A percentile compares a stretch with the other conserved stretches of the same genome.
These are phyloP conservation scores for Phytophthora europaea DNA, from an alignment of 352 stramenopile genomes.

Conservation along the genomic window DNA sequence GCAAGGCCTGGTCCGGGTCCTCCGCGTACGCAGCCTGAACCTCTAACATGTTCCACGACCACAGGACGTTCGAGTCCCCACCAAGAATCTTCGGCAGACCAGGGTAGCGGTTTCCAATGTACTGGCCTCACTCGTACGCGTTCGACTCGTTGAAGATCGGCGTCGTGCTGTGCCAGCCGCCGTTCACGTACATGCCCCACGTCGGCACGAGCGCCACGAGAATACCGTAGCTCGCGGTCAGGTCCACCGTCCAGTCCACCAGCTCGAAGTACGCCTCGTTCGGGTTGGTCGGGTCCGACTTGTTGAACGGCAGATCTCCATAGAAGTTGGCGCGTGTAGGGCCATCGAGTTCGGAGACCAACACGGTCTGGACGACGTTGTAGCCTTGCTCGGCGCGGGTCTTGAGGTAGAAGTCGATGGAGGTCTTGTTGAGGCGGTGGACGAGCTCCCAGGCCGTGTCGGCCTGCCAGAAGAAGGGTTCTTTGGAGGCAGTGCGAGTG, in stretches of 20 bases:
- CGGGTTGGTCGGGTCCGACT: conserved; percentile 28
- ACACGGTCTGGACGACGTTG: conserved; percentile 32
- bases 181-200: conserved; percentile 26
- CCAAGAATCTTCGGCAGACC: conserved; percentile 36
- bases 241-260: conserved; percentile 27
- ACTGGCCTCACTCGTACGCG: conserved; percentile 23
- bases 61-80: conserved; percentile 23
- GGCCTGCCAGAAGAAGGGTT: conserved; percentile 37
- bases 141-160: conserved; percentile 30
- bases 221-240: conserved; percentile 33
- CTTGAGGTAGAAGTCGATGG: conserved; percentile 36
- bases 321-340: conserved; percentile 39
- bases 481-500: conserved; percentile 18
- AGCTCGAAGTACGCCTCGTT: conserved; percentile 37
- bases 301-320: conserved; percentile 33
- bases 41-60: conserved; percentile 25
- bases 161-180: conserved; percentile 23
- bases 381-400: conserved; percentile 32
- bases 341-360: conserved; percentile 29
- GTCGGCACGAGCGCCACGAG: conserved; percentile 20
- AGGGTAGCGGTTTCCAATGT: conserved; percentile 19
- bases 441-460: conserved; percentile 35
- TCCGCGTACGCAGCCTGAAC: too few relatives aligned
- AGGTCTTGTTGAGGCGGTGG: conserved; percentile 37
- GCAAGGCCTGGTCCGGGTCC: too few relatives aligned